phyloP scores from a whole-genome alignment of 2,329 filamentous ascomycete species.

The Dissoconium aciculare region DNA sequence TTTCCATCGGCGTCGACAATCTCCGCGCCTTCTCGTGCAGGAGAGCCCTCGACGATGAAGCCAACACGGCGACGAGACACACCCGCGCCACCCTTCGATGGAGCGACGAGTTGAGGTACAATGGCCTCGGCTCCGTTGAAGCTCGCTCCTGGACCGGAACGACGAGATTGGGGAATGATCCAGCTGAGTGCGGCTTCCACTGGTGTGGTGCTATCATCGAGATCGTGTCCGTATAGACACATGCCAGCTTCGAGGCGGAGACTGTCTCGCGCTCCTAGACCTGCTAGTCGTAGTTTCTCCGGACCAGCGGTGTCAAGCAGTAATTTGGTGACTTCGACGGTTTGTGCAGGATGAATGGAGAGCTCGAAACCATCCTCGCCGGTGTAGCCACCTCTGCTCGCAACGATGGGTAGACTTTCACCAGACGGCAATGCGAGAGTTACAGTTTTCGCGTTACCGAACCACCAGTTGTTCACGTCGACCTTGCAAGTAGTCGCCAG shows the following conservation, averaged over 20 bases:
- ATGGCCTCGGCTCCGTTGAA: slow-evolving; percentile 63
- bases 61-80: slow-evolving; percentile 49
- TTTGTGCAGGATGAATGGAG: slow-evolving; percentile 56
- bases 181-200: slow-evolving; percentile 55
- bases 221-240: slow-evolving; percentile 98
- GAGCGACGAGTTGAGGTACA: slow-evolving; percentile 29
- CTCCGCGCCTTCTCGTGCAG: slow-evolving; percentile 54
- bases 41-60: slow-evolving; percentile 62
- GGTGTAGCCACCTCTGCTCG: slow-evolving; percentile 86
- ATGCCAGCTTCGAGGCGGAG: slow-evolving; percentile 91
- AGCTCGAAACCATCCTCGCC: slow-evolving; percentile 98
- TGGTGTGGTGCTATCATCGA: slow-evolving; percentile 63
- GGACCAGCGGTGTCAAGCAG: slow-evolving; percentile 45
- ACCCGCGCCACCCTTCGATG: slow-evolving; percentile 50
- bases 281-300: slow-evolving; percentile 63
- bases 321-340: slow-evolving; percentile 50
- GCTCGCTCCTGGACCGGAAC: slow-evolving; percentile 41
- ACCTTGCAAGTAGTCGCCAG: slow-evolving; percentile 38
- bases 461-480: slow-evolving; percentile 54
- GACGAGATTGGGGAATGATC: slow-evolving; percentile 72
- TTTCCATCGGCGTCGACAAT: slow-evolving; percentile 52
- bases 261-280: slow-evolving; percentile 80
- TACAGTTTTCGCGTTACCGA: slow-evolving; percentile 58
- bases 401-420: slow-evolving; percentile 44
- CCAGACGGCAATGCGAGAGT: slow-evolving; percentile 47